Percentiles rank a stretch among this genome's conserved stretches.
These are phyloP conservation scores for Acrasis kona DNA, from an alignment of 78 protist species.

Conservation along the genomic window DNA sequence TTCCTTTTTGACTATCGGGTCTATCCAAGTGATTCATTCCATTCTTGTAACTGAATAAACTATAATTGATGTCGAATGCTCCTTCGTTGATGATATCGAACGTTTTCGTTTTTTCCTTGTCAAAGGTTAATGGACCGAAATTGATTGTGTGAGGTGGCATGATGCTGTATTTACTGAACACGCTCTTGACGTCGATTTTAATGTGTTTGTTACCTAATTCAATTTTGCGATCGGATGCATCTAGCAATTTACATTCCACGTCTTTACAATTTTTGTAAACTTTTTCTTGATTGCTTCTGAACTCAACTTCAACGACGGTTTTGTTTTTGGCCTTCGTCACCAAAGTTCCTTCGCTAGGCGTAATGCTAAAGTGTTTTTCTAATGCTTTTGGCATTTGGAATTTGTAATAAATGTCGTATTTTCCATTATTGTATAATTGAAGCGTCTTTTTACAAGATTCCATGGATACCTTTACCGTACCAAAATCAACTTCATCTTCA, in stretches of 20 bases:
- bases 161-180: constrained; percentile 23
- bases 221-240: background rate
- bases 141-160: constrained; percentile 44
- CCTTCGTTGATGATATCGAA: constrained; percentile 62
- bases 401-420: constrained; percentile 32
- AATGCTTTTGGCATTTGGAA: background rate
- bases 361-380: background rate
- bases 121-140: constrained; percentile 54
- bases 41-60: background rate
- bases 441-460: background rate
- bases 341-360: constrained; percentile 19
- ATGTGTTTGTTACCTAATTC: background rate
- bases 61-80: constrained; percentile 33
- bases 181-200: background rate
- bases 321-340: background rate
- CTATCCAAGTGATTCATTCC: background rate
- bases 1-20: background rate
- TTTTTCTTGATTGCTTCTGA: constrained; percentile 12
- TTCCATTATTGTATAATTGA: constrained; percentile 33
- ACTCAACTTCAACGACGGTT: background rate
- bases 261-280: background rate
- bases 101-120: background rate
- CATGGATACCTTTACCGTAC: constrained; percentile 1
- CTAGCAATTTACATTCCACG: constrained; percentile 5
- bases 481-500: constrained; percentile 9